These are phyloP conservation scores for Geotrichum cucujoidarum DNA, from an alignment of 1,139 yeast genomes.

Conservation along the genomic window DNA sequence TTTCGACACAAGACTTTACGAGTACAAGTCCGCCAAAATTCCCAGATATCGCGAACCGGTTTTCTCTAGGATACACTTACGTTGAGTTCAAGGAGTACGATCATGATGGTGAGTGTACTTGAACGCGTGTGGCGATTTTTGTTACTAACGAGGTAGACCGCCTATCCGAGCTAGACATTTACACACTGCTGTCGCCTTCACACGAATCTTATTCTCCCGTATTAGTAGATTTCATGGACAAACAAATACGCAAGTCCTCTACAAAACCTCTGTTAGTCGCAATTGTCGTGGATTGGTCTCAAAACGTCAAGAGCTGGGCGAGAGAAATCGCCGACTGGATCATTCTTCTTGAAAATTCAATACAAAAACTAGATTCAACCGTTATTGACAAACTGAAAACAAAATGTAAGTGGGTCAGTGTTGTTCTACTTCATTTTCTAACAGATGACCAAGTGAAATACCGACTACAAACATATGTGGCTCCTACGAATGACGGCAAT, in stretches of 20 bases:
- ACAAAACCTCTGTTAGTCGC: slow-evolving; percentile 20
- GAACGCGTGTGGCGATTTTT: background rate
- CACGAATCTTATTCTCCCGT: slow-evolving; percentile 11
- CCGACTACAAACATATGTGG: slow-evolving; percentile 24
- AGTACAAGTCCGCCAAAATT: slow-evolving; percentile 12
- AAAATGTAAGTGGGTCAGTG: slow-evolving; percentile 18
- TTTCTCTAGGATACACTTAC: slow-evolving; percentile 38
- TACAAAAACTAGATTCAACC: slow-evolving; percentile 14
- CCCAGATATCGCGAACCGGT: slow-evolving; percentile 30
- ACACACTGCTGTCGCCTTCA: slow-evolving; percentile 26
- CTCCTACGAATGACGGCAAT: slow-evolving; percentile 17
- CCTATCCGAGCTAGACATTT: slow-evolving; percentile 35
- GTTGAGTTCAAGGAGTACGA: slow-evolving; percentile 35
- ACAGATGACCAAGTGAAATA: slow-evolving; percentile 10
- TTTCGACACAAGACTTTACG: slow-evolving; percentile 19
- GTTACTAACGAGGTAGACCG: slow-evolving; percentile 10
- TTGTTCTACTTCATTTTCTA: slow-evolving; percentile 8
- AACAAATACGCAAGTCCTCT: slow-evolving; percentile 7
- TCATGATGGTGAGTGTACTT: slow-evolving; percentile 28
- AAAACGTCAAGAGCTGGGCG: slow-evolving; percentile 24
- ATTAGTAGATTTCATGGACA: slow-evolving; percentile 17
- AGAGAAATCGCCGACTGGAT: slow-evolving; percentile 26
- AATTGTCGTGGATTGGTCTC: slow-evolving; percentile 28
- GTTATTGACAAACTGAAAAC: slow-evolving; percentile 16
- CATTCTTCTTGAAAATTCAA: slow-evolving; percentile 19